Percentiles rank a stretch among this genome's conserved stretches.
Conservation (phyloP, 2,329 filamentous ascomycete genomes). For the Fusarium sp. region DNA sequence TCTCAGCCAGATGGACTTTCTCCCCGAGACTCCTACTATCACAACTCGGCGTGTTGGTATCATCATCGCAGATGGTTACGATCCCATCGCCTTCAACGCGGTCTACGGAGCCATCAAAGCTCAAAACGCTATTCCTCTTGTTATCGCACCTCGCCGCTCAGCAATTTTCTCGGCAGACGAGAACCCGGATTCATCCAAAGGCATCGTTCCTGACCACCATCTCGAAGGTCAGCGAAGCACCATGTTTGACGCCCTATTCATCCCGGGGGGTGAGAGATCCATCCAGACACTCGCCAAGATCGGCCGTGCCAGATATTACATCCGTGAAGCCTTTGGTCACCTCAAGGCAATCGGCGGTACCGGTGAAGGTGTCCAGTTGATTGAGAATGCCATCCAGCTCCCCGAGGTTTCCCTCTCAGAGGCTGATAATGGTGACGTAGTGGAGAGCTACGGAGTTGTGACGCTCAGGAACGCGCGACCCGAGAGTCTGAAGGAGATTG, state of each 20-base stretch:
- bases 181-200: conserved; percentile 62
- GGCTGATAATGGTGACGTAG: conserved; percentile 56
- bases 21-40: conserved; percentile 74
- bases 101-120: conserved; percentile 73
- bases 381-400: conserved; percentile 62
- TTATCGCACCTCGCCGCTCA: conserved; percentile 77
- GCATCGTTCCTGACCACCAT: conserved; percentile 78
- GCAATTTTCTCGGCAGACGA: conserved; percentile 73
- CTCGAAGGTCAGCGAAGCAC: conserved; percentile 83
- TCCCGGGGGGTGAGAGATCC: conserved; percentile 77
- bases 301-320: conserved; percentile 80
- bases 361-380: conserved; percentile 76
- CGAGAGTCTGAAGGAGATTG: conserved; percentile 69
- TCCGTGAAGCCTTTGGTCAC: conserved; percentile 85
- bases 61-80: conserved; percentile 82
- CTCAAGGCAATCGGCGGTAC: conserved; percentile 83
- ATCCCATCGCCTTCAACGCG: conserved; percentile 72
- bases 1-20: conserved; percentile 77
- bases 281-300: conserved; percentile 73
- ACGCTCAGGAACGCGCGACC: conserved; percentile 69
- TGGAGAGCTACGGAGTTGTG: conserved; percentile 81
- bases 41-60: conserved; percentile 79
- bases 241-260: conserved; percentile 83
- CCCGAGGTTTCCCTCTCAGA: conserved; percentile 56
- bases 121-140: conserved; percentile 74